These are phyloP conservation scores for Colletotrichum melonis DNA, from an alignment of 2,329 filamentous ascomycete species.

Conservation along the genomic window DNA sequence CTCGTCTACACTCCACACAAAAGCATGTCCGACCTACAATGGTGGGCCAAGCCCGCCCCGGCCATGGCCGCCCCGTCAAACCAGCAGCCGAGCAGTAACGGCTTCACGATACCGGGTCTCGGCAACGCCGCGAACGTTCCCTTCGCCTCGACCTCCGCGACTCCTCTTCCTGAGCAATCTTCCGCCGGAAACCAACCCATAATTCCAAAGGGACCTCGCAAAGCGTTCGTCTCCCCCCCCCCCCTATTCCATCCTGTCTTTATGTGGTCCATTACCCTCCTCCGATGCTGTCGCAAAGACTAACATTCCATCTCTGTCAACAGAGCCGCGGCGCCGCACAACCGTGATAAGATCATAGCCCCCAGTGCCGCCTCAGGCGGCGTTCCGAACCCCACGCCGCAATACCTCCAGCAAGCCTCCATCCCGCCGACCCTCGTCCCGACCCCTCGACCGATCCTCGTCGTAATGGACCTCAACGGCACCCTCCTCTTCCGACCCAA, in stretches of 20 bases:
- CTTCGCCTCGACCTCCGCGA: background rate
- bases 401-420: constrained; percentile 70
- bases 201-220: constrained; percentile 1
- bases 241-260: background rate
- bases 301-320: background rate
- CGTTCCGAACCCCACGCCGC: constrained; percentile 68
- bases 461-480: constrained; percentile 94
- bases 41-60: constrained; percentile 30
- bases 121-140: constrained; percentile 22
- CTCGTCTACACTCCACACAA: background rate
- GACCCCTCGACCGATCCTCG: constrained; percentile 72
- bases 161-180: background rate
- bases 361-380: constrained; percentile 61
- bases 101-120: constrained; percentile 32
- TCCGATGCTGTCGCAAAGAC: background rate
- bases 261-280: background rate
- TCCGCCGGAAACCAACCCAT: background rate
- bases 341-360: constrained; percentile 35
- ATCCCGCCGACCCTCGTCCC: constrained; percentile 53
- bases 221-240: background rate
- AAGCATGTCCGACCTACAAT: constrained; percentile 27
- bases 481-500: constrained; percentile 82
- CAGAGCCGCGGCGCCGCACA: background rate
- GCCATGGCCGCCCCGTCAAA: background rate
- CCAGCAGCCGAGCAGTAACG: constrained; percentile 9